Evolutionary conservation across 139 green algal species (phyloP), one percentile per base, ranked within the genome.

Genomic region (Chlorella sp.): DNA sequence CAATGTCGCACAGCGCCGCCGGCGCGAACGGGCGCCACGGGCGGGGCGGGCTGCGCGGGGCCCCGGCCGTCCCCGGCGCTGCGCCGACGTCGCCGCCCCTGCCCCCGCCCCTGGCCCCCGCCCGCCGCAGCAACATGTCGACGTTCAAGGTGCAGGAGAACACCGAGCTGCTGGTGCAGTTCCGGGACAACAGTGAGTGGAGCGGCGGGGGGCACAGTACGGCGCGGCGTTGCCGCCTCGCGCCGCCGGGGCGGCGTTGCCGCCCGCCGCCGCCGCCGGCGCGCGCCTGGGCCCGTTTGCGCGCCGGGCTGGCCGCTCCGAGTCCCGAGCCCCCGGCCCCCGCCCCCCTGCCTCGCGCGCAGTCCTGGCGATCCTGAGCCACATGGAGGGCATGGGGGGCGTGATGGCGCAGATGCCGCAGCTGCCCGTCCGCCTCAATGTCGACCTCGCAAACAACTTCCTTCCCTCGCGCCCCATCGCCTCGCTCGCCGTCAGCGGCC

Each of bases 101-200:
- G n/a, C n/a, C n/a, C n/a, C n/a, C n/a, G n/a, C n/a, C n/a, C n/a
- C n/a, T n/a, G n/a, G n/a, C n/a, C n/a, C n/a, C n/a, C n/a, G n/a
- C n/a, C n/a, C n/a, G n/a, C 61, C 68, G 80, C 14, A n/a, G 38
- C 56, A 91, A 91, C 79, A 84, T 91, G 75, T 35, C 74, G 0
- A 29, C 63, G 6, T 83, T 83, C 64, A 84, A 86, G 79, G 87
- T 97, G 51, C 76, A 86, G 33, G 92, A 97, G 76, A 98, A 97
- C 85, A 93, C 85, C 0, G 85, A 93, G 72, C 85, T 98, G 71
- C 80, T 98, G 56, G 73, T 92, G 60, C 73, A 79, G 21, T 90
- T 95, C 70, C 81, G 87, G 21, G 93, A 97, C 79, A 97, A 95
- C 88, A 88, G n/a, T n/a, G n/a, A n/a, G n/a, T n/a, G n/a, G n/a